Percentiles rank a stretch among this genome's conserved stretches.
These are phyloP conservation scores for Coemansia sp. DNA, from an alignment of 192 early-diverging fungal species.

Conservation along the genomic window DNA sequence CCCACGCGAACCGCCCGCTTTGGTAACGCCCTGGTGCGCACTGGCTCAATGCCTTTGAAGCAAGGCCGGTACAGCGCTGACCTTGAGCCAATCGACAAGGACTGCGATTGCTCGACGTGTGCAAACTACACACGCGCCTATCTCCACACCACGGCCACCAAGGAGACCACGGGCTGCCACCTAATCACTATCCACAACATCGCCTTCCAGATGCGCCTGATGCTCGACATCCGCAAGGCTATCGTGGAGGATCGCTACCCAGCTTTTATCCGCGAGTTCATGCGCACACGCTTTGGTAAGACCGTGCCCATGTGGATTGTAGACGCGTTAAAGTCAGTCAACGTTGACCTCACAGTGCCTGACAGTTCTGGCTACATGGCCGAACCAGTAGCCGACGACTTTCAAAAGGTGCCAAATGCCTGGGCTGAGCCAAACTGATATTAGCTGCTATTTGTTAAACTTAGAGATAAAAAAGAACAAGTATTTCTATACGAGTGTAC, in stretches of 20 bases:
- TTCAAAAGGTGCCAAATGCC: constrained; percentile 42
- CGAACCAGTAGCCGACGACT: constrained; percentile 35
- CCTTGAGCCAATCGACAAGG: constrained; percentile 72
- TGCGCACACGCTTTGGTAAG: constrained; percentile 65
- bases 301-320: constrained; percentile 73
- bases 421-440: not conserved
- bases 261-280: constrained; percentile 68
- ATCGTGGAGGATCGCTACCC: constrained; percentile 75
- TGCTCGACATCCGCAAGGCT: constrained; percentile 74
- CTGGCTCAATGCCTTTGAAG: constrained; percentile 69
- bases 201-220: constrained; percentile 82
- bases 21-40: constrained; percentile 79
- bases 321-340: constrained; percentile 71
- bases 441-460: not conserved
- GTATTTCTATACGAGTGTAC: not conserved
- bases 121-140: constrained; percentile 75
- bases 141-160: constrained; percentile 67
- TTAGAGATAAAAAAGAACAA: not conserved
- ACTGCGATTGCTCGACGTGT: constrained; percentile 79
- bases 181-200: constrained; percentile 84
- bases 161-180: constrained; percentile 82
- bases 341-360: constrained; percentile 60
- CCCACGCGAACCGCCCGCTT: constrained; percentile 89
- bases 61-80: constrained; percentile 66
- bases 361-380: constrained; percentile 43